Conservation (phyloP, 495 filamentous ascomycete species). For the Aspergillus sclerotiicarbonarius region DNA sequence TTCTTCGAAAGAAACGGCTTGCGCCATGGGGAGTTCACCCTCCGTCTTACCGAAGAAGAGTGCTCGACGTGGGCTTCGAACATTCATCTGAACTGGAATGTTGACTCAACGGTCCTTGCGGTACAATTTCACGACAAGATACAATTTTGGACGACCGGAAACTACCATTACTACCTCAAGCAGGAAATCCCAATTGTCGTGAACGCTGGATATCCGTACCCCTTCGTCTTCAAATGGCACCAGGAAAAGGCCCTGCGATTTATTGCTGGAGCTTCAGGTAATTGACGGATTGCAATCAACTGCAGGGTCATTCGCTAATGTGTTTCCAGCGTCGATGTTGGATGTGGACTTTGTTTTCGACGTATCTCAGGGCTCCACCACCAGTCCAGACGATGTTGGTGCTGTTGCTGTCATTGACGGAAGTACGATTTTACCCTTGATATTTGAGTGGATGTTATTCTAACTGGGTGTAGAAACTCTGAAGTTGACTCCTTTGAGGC, state of each 20-base stretch:
- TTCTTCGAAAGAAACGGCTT: conserved; percentile 97
- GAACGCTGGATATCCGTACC: conserved; percentile 22
- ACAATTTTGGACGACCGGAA: conserved; percentile 95
- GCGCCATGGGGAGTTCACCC: conserved; percentile 84
- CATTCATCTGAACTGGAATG: conserved; percentile 78
- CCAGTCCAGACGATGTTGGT: conserved; percentile 74
- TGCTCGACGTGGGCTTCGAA: conserved; percentile 51
- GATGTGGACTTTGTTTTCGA: conserved; percentile 68
- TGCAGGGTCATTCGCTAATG: conserved; percentile 1
- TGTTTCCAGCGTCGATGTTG: conserved; percentile 42
- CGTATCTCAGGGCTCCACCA: conserved; percentile 63
- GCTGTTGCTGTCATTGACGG: conserved; percentile 87
- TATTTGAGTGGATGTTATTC: not conserved
- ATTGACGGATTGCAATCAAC: conserved; percentile 3
- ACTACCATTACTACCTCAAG: conserved; percentile 99
- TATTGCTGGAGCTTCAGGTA: conserved; percentile 47
- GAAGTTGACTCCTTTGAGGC: conserved; percentile 80
- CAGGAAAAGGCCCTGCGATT: conserved; percentile 74
- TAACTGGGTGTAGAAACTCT: conserved; percentile 49
- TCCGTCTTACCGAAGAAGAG: conserved; percentile 63
- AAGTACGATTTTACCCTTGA: conserved; percentile 39
- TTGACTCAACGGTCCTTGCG: conserved; percentile 86
- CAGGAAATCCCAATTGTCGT: conserved; percentile 66
- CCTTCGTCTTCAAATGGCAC: conserved; percentile 67
- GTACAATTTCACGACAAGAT: conserved; percentile 70